Conservation (phyloP, 2,329 filamentous ascomycete species). For the Botrytis fragariae region DNA sequence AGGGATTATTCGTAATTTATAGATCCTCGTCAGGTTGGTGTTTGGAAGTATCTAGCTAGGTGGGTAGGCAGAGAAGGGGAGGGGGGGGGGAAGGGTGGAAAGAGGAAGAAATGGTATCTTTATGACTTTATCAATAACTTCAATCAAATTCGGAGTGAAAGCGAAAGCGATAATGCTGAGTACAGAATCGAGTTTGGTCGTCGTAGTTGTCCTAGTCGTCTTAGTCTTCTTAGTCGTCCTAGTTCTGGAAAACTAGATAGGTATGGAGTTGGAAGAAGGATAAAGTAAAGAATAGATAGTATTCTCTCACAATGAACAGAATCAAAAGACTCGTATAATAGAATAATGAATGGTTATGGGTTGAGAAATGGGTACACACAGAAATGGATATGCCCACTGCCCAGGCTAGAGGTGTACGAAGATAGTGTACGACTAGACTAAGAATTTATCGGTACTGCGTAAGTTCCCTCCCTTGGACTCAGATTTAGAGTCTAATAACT, state of each 20-base stretch:
- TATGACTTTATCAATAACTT: neutral
- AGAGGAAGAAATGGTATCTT: neutral
- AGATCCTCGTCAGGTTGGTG: slow-evolving; percentile 4
- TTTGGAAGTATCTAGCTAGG: neutral
- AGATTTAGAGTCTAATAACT: neutral
- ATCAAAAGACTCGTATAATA: neutral
- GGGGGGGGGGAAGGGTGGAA: neutral
- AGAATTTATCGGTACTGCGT: neutral
- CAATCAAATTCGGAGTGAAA: neutral
- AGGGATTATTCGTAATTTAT: slow-evolving; percentile 15
- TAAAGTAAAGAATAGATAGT: neutral
- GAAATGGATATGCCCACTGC: neutral
- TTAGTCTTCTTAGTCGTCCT: neutral
- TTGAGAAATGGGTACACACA: neutral
- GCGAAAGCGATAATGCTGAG: neutral
- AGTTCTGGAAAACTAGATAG: neutral
- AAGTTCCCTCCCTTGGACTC: neutral
- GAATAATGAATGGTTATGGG: neutral
- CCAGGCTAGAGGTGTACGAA: neutral
- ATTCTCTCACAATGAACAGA: neutral
- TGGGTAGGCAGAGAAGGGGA: neutral
- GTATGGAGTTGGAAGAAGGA: neutral
- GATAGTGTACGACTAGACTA: neutral
- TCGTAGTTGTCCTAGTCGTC: neutral
- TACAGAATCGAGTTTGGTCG: neutral